Evolutionary conservation across 2,329 filamentous ascomycete species (phyloP), one percentile per base, ranked within the genome.

Genomic region (Trichoderma sp.): DNA sequence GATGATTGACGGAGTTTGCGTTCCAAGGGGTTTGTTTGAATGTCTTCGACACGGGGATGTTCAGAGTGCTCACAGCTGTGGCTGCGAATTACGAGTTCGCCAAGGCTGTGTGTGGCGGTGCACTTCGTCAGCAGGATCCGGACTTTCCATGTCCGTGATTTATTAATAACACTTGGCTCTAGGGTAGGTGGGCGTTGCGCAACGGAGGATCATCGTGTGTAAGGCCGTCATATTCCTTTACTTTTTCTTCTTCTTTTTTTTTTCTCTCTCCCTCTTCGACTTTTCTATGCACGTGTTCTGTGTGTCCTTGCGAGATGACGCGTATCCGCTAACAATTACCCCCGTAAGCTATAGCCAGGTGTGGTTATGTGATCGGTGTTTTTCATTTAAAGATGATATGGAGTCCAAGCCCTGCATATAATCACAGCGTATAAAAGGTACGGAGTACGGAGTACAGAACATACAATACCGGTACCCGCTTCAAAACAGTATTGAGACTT

Each of bases 81-180:
- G 75, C 71, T 74, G 69, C 62, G 18, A 35, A 74, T 73, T 66
- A 68, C 75, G 69, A 75, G 68, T 67, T 66, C 35, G 69, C 24
- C 53, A 41, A 60, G 62, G 33, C 45, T 53, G 53, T 59, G 66
- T 53, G 67, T 59, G 74, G 68, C 68, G 62, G 74, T 73, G 74
- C 67, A 62, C 53, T 56, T 59, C 62, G 68, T 73, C 68, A 75
- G 74, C 68, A 75, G 16, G 24, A 60, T 66, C 71, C 63, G 63
- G 24, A 12, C 50, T 12, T 74, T 74, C 71, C 50, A 74, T 66
- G 35, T 33, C 29, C 29, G 50, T 31, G 18, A 35, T 59, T 53
- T 14, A 38, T 14, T n/a, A 18, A 24, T 29, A 75, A 69, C 38
- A 45, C 18, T 35, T n/a, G 33, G 16, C 5, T 72, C 53, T 56